Evolutionary conservation across 1,284 basidiomycete genomes (phyloP), one percentile per base, ranked within the genome.

Genomic region (Prillingera fragicola): DNA sequence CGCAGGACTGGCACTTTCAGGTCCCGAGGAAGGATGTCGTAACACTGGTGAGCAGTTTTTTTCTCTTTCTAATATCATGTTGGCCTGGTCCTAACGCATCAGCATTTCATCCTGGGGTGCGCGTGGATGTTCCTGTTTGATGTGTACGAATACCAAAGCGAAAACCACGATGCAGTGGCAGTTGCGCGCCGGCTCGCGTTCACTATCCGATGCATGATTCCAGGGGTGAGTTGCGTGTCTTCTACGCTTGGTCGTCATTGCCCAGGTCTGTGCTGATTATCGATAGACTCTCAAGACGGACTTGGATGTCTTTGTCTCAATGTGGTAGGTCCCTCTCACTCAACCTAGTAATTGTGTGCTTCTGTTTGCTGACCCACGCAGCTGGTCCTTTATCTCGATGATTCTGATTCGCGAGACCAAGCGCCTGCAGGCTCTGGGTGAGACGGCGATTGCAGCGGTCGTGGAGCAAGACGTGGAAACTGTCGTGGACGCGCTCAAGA

Each of bases 121-220:
- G 52, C 62, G 1, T 65, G 63, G 64, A 68, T 68, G 65, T 66
- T 65, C 51, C 41, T 66, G 5, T 61, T 57, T 18, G 65, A 68
- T 34, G 59, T 65, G 12, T 63, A 49, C 37, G 49, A 57, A 4
- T 66, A 57, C 35, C 57, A 50, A 10, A 50, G 54, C 6, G 57
- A 59, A 17, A 68, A 68, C 29, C 49, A 39, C 1, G 41, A 45
- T 15, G 57, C 65, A 0, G 57, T 68, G 5, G 52, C 53, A 10
- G 55, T 65, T 1, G 65, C 65, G 0, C 41, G 60, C 22, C 42
- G 63, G 8, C 34, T 68, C 33, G 50, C 53, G 0, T 43, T 38
- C 9, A 56, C 56, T 1, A 22, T 42, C 14, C 40, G 36, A 49
- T 60, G 27, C 27, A 43, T 24, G 33, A 33, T 10, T 35, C 59